Evolutionary conservation across 192 early-diverging fungal genomes (phyloP).

Genomic region (Backusella tarrabulga): DNA sequence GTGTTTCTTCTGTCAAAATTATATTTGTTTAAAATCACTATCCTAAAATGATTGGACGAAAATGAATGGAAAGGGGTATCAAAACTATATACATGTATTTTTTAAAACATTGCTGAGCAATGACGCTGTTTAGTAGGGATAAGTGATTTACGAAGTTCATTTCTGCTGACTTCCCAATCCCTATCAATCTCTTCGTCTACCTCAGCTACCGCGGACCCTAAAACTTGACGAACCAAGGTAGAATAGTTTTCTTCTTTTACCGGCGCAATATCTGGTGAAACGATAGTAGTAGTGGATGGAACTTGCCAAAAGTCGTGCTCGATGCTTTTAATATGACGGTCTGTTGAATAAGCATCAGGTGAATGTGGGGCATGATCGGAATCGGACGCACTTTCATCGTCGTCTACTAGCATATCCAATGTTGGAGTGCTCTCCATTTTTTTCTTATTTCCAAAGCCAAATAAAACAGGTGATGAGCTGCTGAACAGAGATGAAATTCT

Average conservation of each 20-base stretch:
- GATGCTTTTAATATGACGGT: neutral
- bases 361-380: slow-evolving; percentile 7
- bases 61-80: slow-evolving; percentile 1
- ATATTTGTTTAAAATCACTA: neutral
- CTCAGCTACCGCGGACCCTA: neutral
- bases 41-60: neutral
- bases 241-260: neutral
- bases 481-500: slow-evolving; percentile 8
- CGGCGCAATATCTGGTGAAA: neutral
- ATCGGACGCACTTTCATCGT: slow-evolving; percentile 2
- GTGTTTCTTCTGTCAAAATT: neutral
- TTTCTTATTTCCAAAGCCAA: neutral
- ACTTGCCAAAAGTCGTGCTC: neutral
- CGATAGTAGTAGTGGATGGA: neutral
- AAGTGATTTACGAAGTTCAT: neutral
- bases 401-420: neutral
- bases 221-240: neutral
- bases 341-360: neutral
- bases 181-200: slow-evolving; percentile 14
- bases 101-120: slow-evolving; percentile 1
- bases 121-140: neutral
- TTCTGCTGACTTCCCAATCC: slow-evolving; percentile 9
- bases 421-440: too few relatives aligned
- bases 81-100: neutral
- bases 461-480: neutral